These are phyloP conservation scores for Poa annua DNA, from an alignment of 176 grass and related monocot genomes.

Conservation along the genomic window DNA sequence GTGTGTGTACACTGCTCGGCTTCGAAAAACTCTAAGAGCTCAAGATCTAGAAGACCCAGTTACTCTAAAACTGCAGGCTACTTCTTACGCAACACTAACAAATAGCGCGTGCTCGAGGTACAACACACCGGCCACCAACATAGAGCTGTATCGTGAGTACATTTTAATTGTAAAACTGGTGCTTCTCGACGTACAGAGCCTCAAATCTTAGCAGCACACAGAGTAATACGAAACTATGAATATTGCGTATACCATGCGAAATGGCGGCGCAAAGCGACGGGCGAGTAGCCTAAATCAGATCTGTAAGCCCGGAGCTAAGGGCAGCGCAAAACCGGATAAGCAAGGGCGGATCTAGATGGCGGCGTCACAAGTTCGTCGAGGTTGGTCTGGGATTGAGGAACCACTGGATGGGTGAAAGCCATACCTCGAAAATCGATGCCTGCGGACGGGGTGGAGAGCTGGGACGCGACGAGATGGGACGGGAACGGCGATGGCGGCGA, in stretches of 20 bases:
- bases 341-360: slow-evolving; percentile 9
- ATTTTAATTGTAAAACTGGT: not conserved
- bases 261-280: not conserved
- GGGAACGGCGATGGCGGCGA: not conserved
- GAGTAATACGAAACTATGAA: not conserved
- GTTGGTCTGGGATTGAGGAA: not conserved
- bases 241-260: not conserved
- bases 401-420: not conserved
- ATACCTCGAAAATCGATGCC: not conserved
- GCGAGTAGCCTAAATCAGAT: not conserved
- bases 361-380: not conserved
- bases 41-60: slow-evolving; percentile 17
- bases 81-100: not conserved
- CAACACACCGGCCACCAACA: not conserved
- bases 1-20: not conserved
- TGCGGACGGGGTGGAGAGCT: not conserved
- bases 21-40: not conserved
- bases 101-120: not conserved
- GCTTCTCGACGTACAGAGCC: not conserved
- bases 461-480: not conserved
- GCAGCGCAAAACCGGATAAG: not conserved
- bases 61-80: not conserved
- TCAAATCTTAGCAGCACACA: not conserved
- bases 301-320: not conserved
- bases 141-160: not conserved